Evolutionary conservation across 345 rosid genomes (phyloP).

Genomic region (Orychophragmus violaceus): DNA sequence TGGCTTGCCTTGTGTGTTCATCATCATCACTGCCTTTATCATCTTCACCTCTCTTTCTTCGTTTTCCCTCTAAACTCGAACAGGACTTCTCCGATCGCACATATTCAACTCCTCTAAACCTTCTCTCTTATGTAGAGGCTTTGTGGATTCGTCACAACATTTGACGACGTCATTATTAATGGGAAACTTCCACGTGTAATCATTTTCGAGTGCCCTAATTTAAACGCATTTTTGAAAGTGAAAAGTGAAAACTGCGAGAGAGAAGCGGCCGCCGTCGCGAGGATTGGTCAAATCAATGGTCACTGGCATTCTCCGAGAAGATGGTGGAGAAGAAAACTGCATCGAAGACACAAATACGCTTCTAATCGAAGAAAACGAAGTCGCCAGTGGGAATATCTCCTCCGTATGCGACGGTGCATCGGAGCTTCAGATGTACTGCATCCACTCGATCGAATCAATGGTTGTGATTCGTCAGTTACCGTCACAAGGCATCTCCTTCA

Average conservation of each 20-base stretch:
- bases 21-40: conserved; percentile 84
- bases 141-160: background rate
- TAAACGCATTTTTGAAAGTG: background rate
- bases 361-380: background rate
- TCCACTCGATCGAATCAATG: conserved; percentile 49
- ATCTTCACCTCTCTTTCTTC: conserved; percentile 27
- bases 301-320: background rate
- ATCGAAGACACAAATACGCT: conserved; percentile 27
- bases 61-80: background rate
- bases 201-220: background rate
- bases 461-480: conserved; percentile 57
- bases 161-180: background rate
- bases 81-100: conserved; percentile 17
- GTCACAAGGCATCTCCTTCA: conserved; percentile 29
- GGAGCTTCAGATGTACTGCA: conserved; percentile 23
- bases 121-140: background rate
- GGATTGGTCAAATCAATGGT: conserved; percentile 4
- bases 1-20: conserved; percentile 91
- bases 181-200: background rate
- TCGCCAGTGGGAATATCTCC: background rate
- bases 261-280: background rate
- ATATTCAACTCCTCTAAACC: background rate
- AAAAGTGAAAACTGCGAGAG: background rate
- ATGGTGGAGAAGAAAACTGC: too few species aligned
- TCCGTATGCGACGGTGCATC: background rate